A percentile compares a stretch with the other conserved stretches of the same genome.
These are phyloP conservation scores for Trichosporon asahii DNA, from an alignment of 1,284 basidiomycete species.

Conservation along the genomic window DNA sequence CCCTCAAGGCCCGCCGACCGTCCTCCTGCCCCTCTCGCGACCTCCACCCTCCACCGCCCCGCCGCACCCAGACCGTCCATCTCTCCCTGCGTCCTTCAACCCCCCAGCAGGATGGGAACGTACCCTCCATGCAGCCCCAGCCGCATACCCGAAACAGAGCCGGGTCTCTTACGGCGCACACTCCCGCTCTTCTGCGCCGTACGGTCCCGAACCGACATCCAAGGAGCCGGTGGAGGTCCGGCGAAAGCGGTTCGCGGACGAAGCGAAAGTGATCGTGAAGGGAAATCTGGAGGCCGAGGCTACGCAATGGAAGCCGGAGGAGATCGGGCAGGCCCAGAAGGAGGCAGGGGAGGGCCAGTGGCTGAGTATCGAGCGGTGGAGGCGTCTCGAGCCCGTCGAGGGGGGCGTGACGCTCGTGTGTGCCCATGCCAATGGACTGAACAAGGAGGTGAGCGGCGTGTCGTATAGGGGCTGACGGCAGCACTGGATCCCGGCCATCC, in stretches of 20 bases:
- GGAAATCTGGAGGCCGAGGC: background rate
- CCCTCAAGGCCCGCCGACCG: conserved; percentile 13
- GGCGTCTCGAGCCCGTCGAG: background rate
- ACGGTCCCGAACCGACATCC: background rate
- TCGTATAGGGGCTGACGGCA: conserved; percentile 14
- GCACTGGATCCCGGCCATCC: conserved; percentile 63
- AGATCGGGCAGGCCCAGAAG: background rate
- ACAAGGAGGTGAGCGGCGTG: conserved; percentile 46
- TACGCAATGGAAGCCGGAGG: background rate
- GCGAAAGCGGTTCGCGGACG: background rate
- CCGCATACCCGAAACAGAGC: conserved; percentile 3
- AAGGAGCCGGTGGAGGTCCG: background rate
- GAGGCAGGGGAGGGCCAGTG: conserved; percentile 44
- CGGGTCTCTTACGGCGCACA: background rate
- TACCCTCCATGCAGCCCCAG: background rate
- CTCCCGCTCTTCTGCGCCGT: background rate
- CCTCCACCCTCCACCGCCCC: background rate
- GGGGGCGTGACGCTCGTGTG: conserved; percentile 64
- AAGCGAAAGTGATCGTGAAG: background rate
- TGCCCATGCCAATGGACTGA: conserved; percentile 75
- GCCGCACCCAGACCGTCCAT: background rate
- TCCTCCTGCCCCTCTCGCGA: conserved; percentile 12
- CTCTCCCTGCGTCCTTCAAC: background rate
- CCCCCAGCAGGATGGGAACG: background rate
- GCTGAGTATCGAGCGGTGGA: conserved; percentile 29